Base-by-base conservation (phyloP, 352 stramenopile species). In the Phytophthora citricola region DNA sequence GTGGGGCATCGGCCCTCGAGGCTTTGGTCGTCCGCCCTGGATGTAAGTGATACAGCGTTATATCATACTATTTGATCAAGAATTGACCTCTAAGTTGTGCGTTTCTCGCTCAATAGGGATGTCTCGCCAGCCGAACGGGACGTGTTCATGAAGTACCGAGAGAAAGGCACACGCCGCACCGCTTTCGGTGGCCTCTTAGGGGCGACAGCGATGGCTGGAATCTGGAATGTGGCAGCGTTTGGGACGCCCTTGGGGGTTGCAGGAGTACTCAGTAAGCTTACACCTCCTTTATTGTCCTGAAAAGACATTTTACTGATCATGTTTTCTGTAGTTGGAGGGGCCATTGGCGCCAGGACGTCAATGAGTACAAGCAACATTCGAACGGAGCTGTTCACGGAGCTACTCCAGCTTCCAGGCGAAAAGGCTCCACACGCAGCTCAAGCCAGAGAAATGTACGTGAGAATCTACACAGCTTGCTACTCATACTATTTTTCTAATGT, bases 391-490 rank as follows among this genome's bases (percentile, higher is more conserved):
- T 50, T 72, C 39, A 63, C 58, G 11, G 51, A 68, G 24, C 36
- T 72, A 9, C 64, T 72, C 8, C 44, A 55, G 27, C 51, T 72
- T 48, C 58, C 64, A 36, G 40, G 29, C 11, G 64, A 68, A 6
- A 54, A 68, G 40, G 52, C 64, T 11, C 64, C 64, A 3, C 58
- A 55, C 14, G 58, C 64, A 7, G 64, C 64, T 12, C 57, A 68
- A 46, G 64, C 54, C 38, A 58, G 62, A 70, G 62, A 70, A 59
- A 69, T 69, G 61, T 69, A 44, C 6, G 47, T 70, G 17, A 40
- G 5, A 38, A 20, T 38, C 5, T 26, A 36, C 3, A 32, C 5
- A 36, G 7, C 8, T 34, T 3, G 7, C 6, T 36, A 12, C 10
- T 36, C 1, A 4, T 11, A 12, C 11, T 14, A 12, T 36, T 36